phyloP scores from a whole-genome alignment of 2,329 filamentous ascomycete genomes.

The Ceratocystis cacaofunesta region DNA sequence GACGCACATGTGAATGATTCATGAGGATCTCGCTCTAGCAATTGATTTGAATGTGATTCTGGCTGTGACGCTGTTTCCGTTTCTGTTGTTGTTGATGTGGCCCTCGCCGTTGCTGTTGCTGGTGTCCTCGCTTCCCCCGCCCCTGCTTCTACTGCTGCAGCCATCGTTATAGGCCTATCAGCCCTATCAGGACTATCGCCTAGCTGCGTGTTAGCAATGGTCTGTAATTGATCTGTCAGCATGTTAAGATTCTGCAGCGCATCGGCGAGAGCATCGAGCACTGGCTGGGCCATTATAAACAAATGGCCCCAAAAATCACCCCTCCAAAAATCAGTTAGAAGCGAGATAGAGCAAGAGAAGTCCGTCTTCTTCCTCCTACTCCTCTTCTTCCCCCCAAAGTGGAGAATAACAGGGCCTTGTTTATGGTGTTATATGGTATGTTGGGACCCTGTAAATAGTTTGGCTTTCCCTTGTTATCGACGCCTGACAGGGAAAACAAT shows the following conservation, averaged over 20 bases:
- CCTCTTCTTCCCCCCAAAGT: neutral
- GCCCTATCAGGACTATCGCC: neutral
- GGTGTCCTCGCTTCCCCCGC: too few species aligned
- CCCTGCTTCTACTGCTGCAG: too few species aligned
- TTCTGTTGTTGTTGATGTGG: neutral
- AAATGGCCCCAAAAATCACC: too few species aligned
- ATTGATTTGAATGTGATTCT: neutral
- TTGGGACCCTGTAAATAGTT: neutral
- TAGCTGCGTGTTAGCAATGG: neutral
- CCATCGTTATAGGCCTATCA: too few species aligned
- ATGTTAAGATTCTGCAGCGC: constrained; percentile 4
- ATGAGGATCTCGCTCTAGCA: neutral
- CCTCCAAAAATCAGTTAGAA: neutral
- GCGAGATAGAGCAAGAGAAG: too few species aligned
- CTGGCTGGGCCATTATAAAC: neutral
- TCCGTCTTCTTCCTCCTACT: too few species aligned
- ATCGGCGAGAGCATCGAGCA: neutral
- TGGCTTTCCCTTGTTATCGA: neutral
- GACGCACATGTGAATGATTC: neutral
- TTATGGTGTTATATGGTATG: neutral
- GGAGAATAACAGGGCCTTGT: neutral
- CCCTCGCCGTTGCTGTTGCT: neutral
- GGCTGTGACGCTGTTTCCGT: neutral
- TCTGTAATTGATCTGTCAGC: constrained; percentile 1
- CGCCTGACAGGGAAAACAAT: neutral